A percentile compares a stretch with the other conserved stretches of the same genome.
These are phyloP conservation scores for Mucor lusitanicus DNA, from an alignment of 371 early-diverging fungal genomes.

Conservation along the genomic window DNA sequence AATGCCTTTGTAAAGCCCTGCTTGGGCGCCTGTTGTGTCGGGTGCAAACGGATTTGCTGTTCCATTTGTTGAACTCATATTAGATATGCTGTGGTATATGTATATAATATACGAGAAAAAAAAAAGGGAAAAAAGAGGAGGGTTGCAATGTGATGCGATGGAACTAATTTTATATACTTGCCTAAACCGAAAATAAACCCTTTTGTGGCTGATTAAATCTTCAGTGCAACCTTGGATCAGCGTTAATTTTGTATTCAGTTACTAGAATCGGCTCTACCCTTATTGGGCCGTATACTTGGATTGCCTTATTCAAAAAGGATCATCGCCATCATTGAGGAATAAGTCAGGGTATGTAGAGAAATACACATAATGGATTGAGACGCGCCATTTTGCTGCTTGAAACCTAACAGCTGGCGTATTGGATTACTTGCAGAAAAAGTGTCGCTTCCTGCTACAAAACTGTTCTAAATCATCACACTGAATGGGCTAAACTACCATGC, in stretches of 20 bases:
- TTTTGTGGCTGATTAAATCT: not conserved
- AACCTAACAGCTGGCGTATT: too few species aligned
- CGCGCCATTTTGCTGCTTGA: not conserved
- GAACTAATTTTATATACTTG: not conserved
- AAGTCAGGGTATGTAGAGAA: too few species aligned
- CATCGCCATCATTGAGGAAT: too few species aligned
- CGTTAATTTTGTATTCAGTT: not conserved
- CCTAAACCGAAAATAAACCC: slow-evolving; percentile 1
- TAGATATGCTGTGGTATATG: not conserved
- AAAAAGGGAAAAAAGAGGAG: not conserved
- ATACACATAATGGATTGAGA: not conserved
- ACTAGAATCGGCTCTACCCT: not conserved
- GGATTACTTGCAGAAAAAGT: too few species aligned
- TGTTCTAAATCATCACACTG: too few species aligned
- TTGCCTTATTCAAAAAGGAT: not conserved
- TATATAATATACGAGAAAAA: not conserved
- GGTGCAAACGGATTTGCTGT: slow-evolving; percentile 33
- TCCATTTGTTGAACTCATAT: slow-evolving; percentile 25
- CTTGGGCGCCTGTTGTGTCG: slow-evolving; percentile 32
- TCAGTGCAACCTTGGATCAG: not conserved
- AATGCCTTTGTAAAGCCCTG: slow-evolving; percentile 73
- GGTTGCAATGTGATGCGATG: not conserved
- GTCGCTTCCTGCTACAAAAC: too few species aligned
- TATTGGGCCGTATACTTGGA: not conserved
- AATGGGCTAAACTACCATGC: not conserved